phyloP scores from a whole-genome alignment of 2,329 filamentous ascomycete genomes.

The Botryotinia convoluta region DNA sequence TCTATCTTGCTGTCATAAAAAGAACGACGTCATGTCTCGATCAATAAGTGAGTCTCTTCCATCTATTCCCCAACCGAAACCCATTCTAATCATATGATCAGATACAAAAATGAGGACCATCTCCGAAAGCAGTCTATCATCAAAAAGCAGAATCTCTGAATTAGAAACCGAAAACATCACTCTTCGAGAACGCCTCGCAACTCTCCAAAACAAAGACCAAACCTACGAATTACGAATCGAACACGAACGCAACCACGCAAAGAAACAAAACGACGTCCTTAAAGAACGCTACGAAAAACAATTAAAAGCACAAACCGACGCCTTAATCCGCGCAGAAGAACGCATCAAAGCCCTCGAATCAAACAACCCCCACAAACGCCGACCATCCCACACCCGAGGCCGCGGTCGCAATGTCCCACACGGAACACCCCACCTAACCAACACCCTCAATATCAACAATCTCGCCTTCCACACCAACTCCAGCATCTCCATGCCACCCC shows the following conservation, averaged over 20 bases:
- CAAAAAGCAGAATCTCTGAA: constrained; percentile 12
- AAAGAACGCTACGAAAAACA: constrained; percentile 29
- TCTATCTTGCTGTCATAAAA: constrained; percentile 45
- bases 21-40: constrained; percentile 36
- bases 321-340: constrained; percentile 19
- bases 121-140: constrained; percentile 17
- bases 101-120: constrained; percentile 28
- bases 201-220: constrained; percentile 24
- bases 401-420: constrained; percentile 20
- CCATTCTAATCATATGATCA: not conserved
- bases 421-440: constrained; percentile 19
- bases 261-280: constrained; percentile 27
- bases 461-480: not conserved
- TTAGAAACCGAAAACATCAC: constrained; percentile 24
- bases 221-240: constrained; percentile 28
- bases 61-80: too few relatives aligned
- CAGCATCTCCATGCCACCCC: not conserved
- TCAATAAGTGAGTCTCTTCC: constrained; percentile 38
- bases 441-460: constrained; percentile 5
- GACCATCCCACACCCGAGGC: constrained; percentile 22
- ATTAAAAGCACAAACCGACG: constrained; percentile 22
- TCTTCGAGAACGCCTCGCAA: constrained; percentile 25
- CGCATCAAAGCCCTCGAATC: constrained; percentile 22
- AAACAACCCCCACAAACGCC: constrained; percentile 9
- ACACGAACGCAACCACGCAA: constrained; percentile 29